A percentile compares a stretch with the other conserved stretches of the same genome.
phyloP scores from a whole-genome alignment of 78 protist genomes.

The Planoprotostelium fungivorum region DNA sequence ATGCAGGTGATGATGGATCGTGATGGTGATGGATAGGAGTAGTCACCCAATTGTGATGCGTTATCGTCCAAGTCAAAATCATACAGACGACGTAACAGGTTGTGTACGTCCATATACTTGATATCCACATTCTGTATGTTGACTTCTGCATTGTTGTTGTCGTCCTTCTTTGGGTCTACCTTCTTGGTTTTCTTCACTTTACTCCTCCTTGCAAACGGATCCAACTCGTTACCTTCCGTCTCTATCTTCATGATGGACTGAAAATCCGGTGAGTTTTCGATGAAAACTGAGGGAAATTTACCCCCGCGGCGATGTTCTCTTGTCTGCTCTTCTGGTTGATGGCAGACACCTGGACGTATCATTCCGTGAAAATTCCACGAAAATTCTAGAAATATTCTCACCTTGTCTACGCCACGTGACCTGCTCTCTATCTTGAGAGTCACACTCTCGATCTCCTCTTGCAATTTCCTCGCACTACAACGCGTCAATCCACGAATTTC shows the following conservation, averaged over 20 bases:
- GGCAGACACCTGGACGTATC: background rate
- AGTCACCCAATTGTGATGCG: background rate
- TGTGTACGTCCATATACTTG: background rate
- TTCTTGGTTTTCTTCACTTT: too few relatives aligned
- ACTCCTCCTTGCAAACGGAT: background rate
- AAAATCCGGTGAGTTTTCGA: background rate
- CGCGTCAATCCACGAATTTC: background rate
- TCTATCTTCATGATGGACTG: background rate
- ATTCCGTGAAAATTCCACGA: background rate
- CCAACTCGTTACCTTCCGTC: background rate
- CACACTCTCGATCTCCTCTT: background rate
- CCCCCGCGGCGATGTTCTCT: background rate
- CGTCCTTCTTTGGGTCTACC: background rate
- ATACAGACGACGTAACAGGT: background rate
- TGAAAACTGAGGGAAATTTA: background rate
- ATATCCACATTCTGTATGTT: too few relatives aligned
- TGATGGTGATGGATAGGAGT: background rate
- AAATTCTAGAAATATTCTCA: background rate
- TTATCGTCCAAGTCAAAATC: background rate
- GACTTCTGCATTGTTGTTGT: background rate
- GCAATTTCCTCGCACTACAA: background rate
- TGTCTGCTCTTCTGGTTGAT: background rate
- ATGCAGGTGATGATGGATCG: too few relatives aligned
- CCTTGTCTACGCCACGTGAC: background rate
- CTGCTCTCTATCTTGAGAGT: background rate